A percentile compares a stretch with the other conserved stretches of the same genome.
Evolutionary conservation across 2,329 filamentous ascomycete species (phyloP).

Genomic region (Atkinsonella hypoxylon): DNA sequence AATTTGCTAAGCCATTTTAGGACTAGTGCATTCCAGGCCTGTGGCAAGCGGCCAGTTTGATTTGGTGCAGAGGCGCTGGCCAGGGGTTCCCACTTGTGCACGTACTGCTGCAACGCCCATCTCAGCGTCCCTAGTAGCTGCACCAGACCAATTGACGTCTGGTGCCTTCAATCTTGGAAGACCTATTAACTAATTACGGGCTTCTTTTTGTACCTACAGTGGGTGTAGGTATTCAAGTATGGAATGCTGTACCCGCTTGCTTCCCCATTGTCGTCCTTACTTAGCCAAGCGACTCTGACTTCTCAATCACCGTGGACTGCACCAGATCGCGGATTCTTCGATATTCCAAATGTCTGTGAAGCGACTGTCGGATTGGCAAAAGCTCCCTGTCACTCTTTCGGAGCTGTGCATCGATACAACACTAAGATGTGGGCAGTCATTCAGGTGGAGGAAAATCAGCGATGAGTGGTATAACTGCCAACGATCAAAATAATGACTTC

Average conservation of each 20-base stretch:
- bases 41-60: neutral
- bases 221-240: no score
- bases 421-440: constrained; percentile 88
- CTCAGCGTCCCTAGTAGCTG: neutral
- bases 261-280: no score
- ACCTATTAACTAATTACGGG: no score
- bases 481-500: neutral
- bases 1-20: constrained; percentile 16
- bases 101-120: no score
- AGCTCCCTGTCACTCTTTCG: constrained; percentile 66
- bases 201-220: no score
- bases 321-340: neutral
- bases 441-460: constrained; percentile 80
- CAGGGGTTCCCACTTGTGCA: neutral
- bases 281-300: no score
- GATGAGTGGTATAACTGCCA: constrained; percentile 59
- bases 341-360: constrained; percentile 21
- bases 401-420: constrained; percentile 94
- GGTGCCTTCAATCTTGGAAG: no score
- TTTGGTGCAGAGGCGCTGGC: neutral
- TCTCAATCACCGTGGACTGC: neutral
- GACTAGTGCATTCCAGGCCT: constrained; percentile 10
- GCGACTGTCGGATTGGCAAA: constrained; percentile 68
- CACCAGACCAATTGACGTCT: no score
- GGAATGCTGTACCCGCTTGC: no score